Evolutionary conservation across 2,329 filamentous ascomycete genomes (phyloP), one percentile per base, ranked within the genome.

Genomic region (Colletotrichum plurivorum): DNA sequence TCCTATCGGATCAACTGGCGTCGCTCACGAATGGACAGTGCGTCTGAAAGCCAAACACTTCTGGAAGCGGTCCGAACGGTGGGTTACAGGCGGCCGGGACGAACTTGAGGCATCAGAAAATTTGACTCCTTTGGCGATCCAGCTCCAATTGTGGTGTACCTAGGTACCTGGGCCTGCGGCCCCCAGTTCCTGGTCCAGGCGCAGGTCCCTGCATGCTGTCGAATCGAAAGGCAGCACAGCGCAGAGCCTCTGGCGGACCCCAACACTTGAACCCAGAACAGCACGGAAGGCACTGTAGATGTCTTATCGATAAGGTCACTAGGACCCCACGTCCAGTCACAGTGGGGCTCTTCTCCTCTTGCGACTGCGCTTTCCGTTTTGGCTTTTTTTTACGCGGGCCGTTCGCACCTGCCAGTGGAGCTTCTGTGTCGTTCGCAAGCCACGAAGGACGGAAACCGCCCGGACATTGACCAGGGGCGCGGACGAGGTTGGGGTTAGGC

Each of bases 31-130:
- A 39, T 25, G 45, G 31, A 56, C 18, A 52, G 56, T 51, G 45
- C 55, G 52, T 55, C 56, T 66, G 49, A 55, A 56, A 27, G 49
- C 51, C 62, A 52, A 52, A 43, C 36, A 54, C 36, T 66, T 69
- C 66, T 69, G 49, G 36, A 69, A 60, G 56, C 55, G 31, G 31
- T 69, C 36, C 55, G 66, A 69, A 66, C 31, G 49, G 62, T 45
- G 55, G 62, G 55, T 55, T 43, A 43, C 15, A 46, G 27, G 51
- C 54, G 43, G 60, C 51, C 48, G 53, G 51, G 9, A 61, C 51
- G 49, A 55, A 18, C 39, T 25, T 69, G 62, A 66, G 22, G 66
- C 62, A 66, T 59, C 51, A 69, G 61, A 69, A 69, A 66, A 66
- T 69, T 69, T 66, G 63, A 63, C 22, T 63, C 52, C 51, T 57